phyloP scores from a whole-genome alignment of 148 eudicot species.

The Heliamphora exappendiculata region DNA sequence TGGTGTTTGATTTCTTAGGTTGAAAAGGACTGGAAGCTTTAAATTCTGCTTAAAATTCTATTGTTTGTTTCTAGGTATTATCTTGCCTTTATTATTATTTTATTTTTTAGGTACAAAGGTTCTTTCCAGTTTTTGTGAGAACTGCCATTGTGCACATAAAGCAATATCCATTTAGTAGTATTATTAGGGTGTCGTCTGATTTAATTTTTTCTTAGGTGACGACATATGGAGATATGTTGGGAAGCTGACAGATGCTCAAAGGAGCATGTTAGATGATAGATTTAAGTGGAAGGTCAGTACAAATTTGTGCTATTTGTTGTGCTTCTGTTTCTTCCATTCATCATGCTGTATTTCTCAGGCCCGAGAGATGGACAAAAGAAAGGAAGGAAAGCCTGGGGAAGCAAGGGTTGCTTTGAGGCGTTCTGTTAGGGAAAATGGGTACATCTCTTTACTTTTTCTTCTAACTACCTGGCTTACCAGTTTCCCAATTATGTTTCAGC shows the following conservation, averaged over 20 bases:
- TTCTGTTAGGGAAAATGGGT: conserved; percentile 96
- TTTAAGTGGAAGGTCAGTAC: conserved; percentile 83
- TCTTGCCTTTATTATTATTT: neutral
- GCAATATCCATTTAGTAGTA: neutral
- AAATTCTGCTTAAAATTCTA: neutral
- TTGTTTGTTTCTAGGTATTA: neutral
- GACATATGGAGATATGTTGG: conserved; percentile 96
- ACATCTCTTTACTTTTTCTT: conserved; percentile 11
- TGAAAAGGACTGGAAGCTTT: neutral
- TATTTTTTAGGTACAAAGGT: neutral
- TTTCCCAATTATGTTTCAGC: neutral
- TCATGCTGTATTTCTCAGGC: conserved; percentile 37
- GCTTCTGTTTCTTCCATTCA: conserved; percentile 8
- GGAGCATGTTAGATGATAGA: conserved; percentile 94
- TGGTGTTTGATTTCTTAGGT: conserved; percentile 1
- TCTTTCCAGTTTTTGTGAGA: neutral
- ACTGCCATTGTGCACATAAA: no score
- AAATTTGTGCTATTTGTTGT: neutral
- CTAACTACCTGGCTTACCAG: conserved; percentile 1
- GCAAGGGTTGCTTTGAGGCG: conserved; percentile 80
- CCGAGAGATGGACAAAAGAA: conserved; percentile 93
- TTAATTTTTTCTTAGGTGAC: conserved; percentile 45
- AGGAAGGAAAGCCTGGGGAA: conserved; percentile 95
- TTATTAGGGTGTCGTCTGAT: neutral
- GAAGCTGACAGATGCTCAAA: conserved; percentile 87